Percentiles rank a stretch among this genome's conserved stretches.
Conservation (phyloP, 148 eudicot species). For the Vaccinium vitisidaea region DNA sequence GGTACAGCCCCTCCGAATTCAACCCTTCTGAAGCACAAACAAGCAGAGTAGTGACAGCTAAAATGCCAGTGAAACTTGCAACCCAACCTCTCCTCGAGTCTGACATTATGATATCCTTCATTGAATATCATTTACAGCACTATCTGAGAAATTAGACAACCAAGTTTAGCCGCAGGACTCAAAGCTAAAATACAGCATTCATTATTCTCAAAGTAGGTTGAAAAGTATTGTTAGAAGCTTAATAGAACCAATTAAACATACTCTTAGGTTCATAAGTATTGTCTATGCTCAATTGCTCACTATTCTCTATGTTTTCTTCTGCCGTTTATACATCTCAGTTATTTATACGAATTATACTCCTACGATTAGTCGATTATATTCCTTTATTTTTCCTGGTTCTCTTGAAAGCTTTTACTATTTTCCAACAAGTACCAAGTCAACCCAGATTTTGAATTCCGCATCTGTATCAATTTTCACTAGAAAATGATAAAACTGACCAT, state of each 20-base stretch:
- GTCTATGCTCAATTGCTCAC: background rate
- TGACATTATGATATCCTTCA: conserved; percentile 42
- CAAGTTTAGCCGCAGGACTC: background rate
- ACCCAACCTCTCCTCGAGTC: conserved; percentile 28
- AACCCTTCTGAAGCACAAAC: conserved; percentile 52
- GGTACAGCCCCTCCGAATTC: conserved; percentile 68
- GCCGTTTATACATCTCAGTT: background rate
- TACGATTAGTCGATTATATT: background rate
- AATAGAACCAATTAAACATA: background rate
- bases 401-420: background rate
- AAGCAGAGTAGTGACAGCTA: conserved; percentile 28
- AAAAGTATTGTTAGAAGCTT: background rate
- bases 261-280: background rate
- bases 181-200: background rate
- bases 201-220: background rate
- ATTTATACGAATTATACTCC: background rate
- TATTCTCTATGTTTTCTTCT: background rate
- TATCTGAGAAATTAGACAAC: background rate
- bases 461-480: background rate
- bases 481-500: conserved; percentile 2
- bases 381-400: background rate
- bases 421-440: background rate
- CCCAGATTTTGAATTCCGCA: background rate
- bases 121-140: conserved; percentile 13
- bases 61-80: conserved; percentile 35